These are phyloP conservation scores for Lactifluus echinatus DNA, from an alignment of 768 basidiomycete species.

Conservation along the genomic window DNA sequence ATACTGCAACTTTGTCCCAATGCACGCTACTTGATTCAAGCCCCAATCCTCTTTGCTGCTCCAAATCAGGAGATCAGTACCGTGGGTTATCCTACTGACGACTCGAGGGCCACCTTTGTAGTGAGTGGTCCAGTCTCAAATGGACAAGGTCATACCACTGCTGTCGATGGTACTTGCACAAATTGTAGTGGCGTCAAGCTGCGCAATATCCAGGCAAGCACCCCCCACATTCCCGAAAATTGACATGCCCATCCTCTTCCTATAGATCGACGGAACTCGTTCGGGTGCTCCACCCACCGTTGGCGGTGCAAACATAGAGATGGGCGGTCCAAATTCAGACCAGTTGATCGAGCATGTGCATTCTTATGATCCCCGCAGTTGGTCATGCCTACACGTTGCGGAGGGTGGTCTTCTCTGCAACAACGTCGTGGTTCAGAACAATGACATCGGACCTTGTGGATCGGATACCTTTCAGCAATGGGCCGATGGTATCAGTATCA, in stretches of 20 bases:
- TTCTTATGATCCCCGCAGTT: constrained; percentile 68
- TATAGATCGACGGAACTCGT: constrained; percentile 73
- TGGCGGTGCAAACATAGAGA: constrained; percentile 77
- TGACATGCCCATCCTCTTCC: not conserved
- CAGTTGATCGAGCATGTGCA: constrained; percentile 74
- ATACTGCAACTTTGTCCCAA: constrained; percentile 57
- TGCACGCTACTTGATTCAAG: constrained; percentile 52
- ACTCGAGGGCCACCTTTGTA: constrained; percentile 57
- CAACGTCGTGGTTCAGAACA: constrained; percentile 62
- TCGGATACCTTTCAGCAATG: constrained; percentile 56
- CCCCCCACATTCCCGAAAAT: not conserved
- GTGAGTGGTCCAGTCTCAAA: constrained; percentile 57
- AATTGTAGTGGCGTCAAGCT: constrained; percentile 53
- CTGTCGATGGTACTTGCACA: constrained; percentile 56
- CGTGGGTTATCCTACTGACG: constrained; percentile 59
- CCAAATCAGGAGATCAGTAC: constrained; percentile 78
- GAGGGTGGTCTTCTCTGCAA: constrained; percentile 62
- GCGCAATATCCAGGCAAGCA: constrained; percentile 62
- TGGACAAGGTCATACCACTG: constrained; percentile 62
- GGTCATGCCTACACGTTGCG: constrained; percentile 74
- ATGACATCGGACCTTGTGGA: constrained; percentile 77
- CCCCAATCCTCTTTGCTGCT: constrained; percentile 57
- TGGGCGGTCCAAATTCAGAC: constrained; percentile 65
- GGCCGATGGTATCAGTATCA: constrained; percentile 77
- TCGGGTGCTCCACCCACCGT: constrained; percentile 39